Evolutionary conservation across 108 stramenopile species (phyloP).

Genomic region (Cyclotella kingstonii): DNA sequence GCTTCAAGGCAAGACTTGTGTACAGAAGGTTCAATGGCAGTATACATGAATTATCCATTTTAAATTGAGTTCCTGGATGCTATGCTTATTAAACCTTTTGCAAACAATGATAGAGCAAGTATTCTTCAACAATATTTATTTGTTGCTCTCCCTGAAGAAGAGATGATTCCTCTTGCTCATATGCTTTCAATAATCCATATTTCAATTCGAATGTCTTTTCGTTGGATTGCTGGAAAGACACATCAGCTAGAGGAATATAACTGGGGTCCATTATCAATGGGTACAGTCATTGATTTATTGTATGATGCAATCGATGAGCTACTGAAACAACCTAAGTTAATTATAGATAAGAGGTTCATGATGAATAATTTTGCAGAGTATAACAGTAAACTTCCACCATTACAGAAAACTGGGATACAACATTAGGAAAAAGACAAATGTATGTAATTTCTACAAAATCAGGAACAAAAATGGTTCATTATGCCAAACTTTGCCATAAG

Average conservation of each 20-base stretch:
- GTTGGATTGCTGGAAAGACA: too few species aligned
- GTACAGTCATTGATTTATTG: constrained; percentile 13
- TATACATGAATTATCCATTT: not conserved
- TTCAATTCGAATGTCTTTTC: constrained; percentile 3
- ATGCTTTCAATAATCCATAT: constrained; percentile 7
- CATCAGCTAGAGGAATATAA: too few species aligned
- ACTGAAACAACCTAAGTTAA: not conserved
- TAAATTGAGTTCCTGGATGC: constrained; percentile 20
- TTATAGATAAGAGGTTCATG: constrained; percentile 3
- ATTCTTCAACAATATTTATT: constrained; percentile 2
- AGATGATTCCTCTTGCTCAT: constrained; percentile 16
- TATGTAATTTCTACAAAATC: not conserved
- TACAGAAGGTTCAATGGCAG: too few species aligned
- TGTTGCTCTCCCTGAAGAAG: not conserved
- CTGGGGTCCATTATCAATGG: too few species aligned
- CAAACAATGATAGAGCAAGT: too few species aligned
- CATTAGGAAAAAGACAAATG: constrained; percentile 4
- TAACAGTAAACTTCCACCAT: not conserved
- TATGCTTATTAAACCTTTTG: not conserved
- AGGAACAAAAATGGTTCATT: not conserved
- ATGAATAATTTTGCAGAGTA: constrained; percentile 7
- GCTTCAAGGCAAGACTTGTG: too few species aligned
- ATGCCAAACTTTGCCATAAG: too few species aligned
- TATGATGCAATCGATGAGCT: not conserved
- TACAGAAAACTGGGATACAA: not conserved